Evolutionary conservation across 179 eudicot genomes (phyloP), one percentile per base, ranked within the genome.

Genomic region (Beta corolliflora): DNA sequence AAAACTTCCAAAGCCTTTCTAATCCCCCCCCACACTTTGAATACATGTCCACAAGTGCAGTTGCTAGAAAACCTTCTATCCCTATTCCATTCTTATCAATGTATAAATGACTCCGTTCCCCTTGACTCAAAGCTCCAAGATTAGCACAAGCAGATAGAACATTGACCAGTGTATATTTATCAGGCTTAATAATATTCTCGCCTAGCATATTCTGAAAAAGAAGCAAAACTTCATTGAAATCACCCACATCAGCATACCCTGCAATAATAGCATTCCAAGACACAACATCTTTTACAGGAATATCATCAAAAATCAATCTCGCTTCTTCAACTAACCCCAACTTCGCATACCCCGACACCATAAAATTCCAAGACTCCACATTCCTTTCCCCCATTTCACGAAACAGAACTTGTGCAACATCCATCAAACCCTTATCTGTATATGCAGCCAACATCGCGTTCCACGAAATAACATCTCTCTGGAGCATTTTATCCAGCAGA

Each of bases 251-350:
- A 76, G 78, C 82, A 82, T 85, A 87, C 25, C 90, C 90, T 16
- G 86, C 77, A 7, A 89, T 82, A 82, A 89, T 75, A 8, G 83
- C 84, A 76, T 82, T 87, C 90, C 91, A 89, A 19, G 89, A 81
- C 14, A 83, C 88, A 75, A 83, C 88, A 78, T 89, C 80, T 31
- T 78, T 89, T 77, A 75, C 67, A 1, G 75, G 71, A 86, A 81
- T 81, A 45, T 77, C 82, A 79, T 83, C 80, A 72, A 89, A 89
- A 61, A 85, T 15, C 23, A 76, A 64, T 23, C 82, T 79, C 3
- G 87, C 91, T 41, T 85, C 88, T 13, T 83, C 82, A 65, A 85
- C 52, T 21, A 81, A 73, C 45, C 89, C 89, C 60, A 19, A 45
- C 36, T 54, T 78, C 18, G 75, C 80, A 75, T 75, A 86, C 76